Conservation (phyloP, 257 asterid species). For the Solanum gracilifrons region DNA sequence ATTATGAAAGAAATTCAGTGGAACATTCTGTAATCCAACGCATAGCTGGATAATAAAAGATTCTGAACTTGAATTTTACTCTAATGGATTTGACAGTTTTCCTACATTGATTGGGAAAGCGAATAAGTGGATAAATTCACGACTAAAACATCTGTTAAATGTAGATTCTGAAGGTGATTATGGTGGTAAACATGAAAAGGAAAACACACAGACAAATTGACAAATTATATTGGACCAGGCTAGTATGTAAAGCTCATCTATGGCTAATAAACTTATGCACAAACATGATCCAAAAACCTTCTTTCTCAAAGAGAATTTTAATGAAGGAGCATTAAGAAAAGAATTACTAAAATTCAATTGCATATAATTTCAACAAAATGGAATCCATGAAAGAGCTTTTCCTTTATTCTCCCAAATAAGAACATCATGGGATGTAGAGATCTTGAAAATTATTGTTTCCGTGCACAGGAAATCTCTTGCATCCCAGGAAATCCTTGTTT, state of each 20-base stretch:
- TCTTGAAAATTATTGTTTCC: not conserved
- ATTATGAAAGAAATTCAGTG: not conserved
- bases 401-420: not conserved
- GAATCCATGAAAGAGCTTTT: not conserved
- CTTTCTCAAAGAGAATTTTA: not conserved
- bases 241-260: not conserved
- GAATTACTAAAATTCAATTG: not conserved
- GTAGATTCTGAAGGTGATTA: not conserved
- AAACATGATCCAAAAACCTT: not conserved
- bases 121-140: not conserved
- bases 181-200: not conserved
- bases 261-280: not conserved
- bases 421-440: not conserved
- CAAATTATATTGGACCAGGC: not conserved
- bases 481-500: not conserved
- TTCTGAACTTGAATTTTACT: not conserved
- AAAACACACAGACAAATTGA: not conserved
- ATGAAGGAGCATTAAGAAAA: not conserved
- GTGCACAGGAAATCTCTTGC: not conserved
- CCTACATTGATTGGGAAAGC: not conserved
- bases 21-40: not conserved
- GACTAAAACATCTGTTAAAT: not conserved
- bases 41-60: not conserved
- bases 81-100: not conserved
- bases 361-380: not conserved